phyloP scores from a whole-genome alignment of 2,329 filamentous ascomycete species.

The Colletotrichum chlorophyti region DNA sequence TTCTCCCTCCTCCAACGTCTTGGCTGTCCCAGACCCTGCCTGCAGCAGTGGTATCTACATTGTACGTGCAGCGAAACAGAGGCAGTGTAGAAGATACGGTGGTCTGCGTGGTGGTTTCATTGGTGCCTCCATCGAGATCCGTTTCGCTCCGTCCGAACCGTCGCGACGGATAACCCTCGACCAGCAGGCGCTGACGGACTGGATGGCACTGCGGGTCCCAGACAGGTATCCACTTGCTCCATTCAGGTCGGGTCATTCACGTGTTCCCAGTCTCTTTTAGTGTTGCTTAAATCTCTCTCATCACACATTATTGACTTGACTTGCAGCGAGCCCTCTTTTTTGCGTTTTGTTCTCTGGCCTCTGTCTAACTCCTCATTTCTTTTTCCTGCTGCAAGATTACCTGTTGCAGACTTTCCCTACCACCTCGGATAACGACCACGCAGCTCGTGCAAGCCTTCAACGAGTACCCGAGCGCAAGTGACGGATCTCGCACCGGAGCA shows the following conservation, averaged over 20 bases:
- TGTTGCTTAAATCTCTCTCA: neutral
- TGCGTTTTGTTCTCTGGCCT: too few relatives aligned
- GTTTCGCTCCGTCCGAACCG: neutral
- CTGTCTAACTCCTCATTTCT: too few relatives aligned
- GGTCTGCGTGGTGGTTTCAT: neutral
- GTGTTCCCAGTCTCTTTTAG: neutral
- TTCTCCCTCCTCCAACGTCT: neutral
- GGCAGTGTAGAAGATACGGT: too few relatives aligned
- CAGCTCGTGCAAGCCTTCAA: too few relatives aligned
- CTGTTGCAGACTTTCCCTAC: neutral
- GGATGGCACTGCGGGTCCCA: conserved; percentile 16
- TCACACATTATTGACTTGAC: neutral
- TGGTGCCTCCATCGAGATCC: neutral
- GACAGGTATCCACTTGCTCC: neutral
- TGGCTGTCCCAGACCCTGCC: neutral
- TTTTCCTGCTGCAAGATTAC: neutral
- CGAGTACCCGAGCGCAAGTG: too few relatives aligned
- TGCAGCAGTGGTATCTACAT: too few relatives aligned
- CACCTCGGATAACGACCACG: too few relatives aligned
- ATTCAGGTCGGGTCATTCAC: too few relatives aligned
- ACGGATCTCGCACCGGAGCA: too few relatives aligned
- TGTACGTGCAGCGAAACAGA: neutral
- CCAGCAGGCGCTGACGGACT: too few relatives aligned
- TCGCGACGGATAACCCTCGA: too few relatives aligned
- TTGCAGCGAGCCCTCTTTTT: neutral